These are phyloP conservation scores for Ceratocystis albifundus DNA, from an alignment of 2,329 filamentous ascomycete species.

Conservation along the genomic window DNA sequence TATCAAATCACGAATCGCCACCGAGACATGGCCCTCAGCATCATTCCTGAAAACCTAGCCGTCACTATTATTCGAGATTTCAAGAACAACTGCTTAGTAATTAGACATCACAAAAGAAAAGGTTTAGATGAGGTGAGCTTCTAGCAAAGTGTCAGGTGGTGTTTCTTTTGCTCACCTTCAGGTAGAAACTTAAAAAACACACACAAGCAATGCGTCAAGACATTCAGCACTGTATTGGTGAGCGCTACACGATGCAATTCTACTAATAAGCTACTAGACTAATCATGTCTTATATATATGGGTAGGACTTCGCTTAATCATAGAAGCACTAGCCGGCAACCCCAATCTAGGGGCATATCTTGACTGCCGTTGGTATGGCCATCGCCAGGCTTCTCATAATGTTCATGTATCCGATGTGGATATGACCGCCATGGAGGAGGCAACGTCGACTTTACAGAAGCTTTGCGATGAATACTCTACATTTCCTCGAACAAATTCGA, in stretches of 20 bases:
- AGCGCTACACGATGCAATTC: not conserved
- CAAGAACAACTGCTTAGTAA: not conserved
- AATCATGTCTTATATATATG: not conserved
- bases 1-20: not conserved
- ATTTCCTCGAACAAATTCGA: not conserved
- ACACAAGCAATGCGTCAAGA: not conserved
- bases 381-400: not conserved
- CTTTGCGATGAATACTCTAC: not conserved
- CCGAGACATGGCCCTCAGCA: not conserved
- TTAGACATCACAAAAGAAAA: not conserved
- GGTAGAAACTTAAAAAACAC: not conserved
- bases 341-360: not conserved
- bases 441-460: not conserved
- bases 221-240: not conserved
- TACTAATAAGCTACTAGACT: not conserved
- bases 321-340: slow-evolving; percentile 23
- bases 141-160: not conserved
- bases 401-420: not conserved
- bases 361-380: not conserved
- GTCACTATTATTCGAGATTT: not conserved
- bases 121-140: not conserved
- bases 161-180: not conserved
- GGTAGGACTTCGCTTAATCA: not conserved
- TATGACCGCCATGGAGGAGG: not conserved
- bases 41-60: not conserved